Evolutionary conservation across 176 grass and related monocot genomes (phyloP).

Genomic region (Puya raimondii): DNA sequence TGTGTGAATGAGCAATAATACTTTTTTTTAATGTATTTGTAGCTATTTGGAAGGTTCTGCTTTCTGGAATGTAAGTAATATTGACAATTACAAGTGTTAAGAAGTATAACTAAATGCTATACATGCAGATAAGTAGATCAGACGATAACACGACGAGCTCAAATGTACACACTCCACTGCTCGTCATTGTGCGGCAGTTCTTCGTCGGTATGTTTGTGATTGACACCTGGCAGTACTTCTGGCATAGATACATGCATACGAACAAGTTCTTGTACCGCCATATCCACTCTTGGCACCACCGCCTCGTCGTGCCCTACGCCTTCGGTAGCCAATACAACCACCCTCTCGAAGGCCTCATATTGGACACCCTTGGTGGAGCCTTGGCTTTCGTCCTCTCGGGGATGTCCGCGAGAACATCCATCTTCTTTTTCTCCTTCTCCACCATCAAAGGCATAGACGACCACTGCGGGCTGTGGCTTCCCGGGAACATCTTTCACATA

Average conservation of each 20-base stretch:
- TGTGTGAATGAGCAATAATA: too few species aligned
- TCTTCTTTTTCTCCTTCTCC: slow-evolving; percentile 16
- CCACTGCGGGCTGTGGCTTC: slow-evolving; percentile 2
- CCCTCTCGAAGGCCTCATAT: not conserved
- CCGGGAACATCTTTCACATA: not conserved
- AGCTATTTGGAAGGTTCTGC: too few species aligned
- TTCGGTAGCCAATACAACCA: slow-evolving; percentile 12
- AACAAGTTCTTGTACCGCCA: slow-evolving; percentile 10
- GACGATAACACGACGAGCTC: not conserved
- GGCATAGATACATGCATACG: slow-evolving; percentile 3
- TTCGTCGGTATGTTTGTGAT: not conserved
- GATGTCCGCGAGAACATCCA: not conserved
- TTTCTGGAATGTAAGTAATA: too few species aligned
- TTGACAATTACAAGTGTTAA: too few species aligned
- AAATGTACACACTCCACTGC: not conserved
- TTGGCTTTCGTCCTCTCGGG: not conserved
- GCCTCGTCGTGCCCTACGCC: slow-evolving; percentile 4
- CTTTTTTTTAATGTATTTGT: too few species aligned
- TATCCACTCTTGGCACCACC: slow-evolving; percentile 11
- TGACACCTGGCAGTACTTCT: slow-evolving; percentile 8
- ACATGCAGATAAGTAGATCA: not conserved
- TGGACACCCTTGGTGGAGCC: slow-evolving; percentile 4
- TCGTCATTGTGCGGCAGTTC: not conserved
- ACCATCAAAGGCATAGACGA: slow-evolving; percentile 6
- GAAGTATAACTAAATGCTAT: not conserved